phyloP scores from a whole-genome alignment of 2,329 filamentous ascomycete species.

The Nemania serpens region DNA sequence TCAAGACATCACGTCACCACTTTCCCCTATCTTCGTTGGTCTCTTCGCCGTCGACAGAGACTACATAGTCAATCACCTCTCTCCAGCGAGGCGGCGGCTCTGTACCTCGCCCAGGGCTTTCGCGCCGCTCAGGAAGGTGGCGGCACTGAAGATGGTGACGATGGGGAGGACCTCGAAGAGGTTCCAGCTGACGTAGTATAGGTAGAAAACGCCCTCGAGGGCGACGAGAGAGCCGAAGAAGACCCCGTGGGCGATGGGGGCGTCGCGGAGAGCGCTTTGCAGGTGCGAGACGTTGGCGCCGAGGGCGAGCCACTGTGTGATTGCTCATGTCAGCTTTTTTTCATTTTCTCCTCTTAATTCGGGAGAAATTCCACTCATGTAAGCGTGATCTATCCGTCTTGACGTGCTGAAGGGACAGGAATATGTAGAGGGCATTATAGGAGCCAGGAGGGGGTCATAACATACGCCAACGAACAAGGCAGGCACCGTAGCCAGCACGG shows the following conservation, averaged over 20 bases:
- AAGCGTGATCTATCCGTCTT: too few species aligned
- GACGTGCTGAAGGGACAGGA: too few species aligned
- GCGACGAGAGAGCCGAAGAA: constrained; percentile 88
- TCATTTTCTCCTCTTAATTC: neutral
- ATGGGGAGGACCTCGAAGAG: constrained; percentile 86
- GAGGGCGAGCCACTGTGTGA: constrained; percentile 78
- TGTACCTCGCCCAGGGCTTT: constrained; percentile 93
- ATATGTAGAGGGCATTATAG: neutral
- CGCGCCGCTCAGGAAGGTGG: constrained; percentile 84
- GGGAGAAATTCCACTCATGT: too few species aligned
- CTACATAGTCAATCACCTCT: constrained; percentile 42
- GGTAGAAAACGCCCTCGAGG: constrained; percentile 90
- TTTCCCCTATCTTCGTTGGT: too few species aligned
- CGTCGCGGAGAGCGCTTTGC: constrained; percentile 71
- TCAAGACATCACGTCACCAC: too few species aligned
- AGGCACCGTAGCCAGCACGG: constrained; percentile 75
- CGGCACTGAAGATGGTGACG: constrained; percentile 66
- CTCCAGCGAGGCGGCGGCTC: constrained; percentile 78
- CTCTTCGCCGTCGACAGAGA: neutral
- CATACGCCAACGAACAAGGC: constrained; percentile 72
- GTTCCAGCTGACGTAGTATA: constrained; percentile 93
- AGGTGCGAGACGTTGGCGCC: constrained; percentile 85
- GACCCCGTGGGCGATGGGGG: constrained; percentile 78
- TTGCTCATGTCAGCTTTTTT: constrained; percentile 9
- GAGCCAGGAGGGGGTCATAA: constrained; percentile 19